Evolutionary conservation across 805 yeast species (phyloP).

Genomic region (Kodamaea jinghongensis): DNA sequence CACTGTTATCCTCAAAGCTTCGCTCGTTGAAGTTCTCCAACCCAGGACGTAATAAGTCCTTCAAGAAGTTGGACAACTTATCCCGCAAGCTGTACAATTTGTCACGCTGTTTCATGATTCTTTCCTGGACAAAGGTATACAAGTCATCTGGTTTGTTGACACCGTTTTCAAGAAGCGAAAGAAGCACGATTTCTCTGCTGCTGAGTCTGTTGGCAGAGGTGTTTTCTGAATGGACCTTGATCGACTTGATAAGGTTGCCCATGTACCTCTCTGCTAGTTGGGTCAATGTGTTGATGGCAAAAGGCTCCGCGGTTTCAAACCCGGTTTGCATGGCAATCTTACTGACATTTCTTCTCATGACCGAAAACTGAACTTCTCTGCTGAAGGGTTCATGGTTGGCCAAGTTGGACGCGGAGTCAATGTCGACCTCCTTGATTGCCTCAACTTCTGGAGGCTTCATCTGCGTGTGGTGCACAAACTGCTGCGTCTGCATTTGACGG

Average conservation of each 20-base stretch:
- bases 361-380: conserved; percentile 59
- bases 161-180: conserved; percentile 82
- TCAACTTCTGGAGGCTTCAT: conserved; percentile 67
- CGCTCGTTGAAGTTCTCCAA: conserved; percentile 70
- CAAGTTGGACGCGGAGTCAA: conserved; percentile 80
- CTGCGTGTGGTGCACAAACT: conserved; percentile 70
- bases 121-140: conserved; percentile 70
- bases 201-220: conserved; percentile 43
- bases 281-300: conserved; percentile 75
- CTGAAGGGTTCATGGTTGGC: conserved; percentile 62
- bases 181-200: conserved; percentile 46
- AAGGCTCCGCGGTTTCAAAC: conserved; percentile 76
- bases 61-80: conserved; percentile 69
- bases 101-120: conserved; percentile 61
- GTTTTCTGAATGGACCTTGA: conserved; percentile 71
- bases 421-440: conserved; percentile 60
- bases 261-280: conserved; percentile 82
- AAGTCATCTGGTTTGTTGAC: conserved; percentile 74
- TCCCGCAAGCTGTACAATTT: conserved; percentile 67
- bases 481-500: conserved; percentile 85
- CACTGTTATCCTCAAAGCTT: conserved; percentile 85
- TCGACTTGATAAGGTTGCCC: conserved; percentile 66
- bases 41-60: conserved; percentile 79
- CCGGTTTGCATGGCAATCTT: conserved; percentile 90
- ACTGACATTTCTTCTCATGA: conserved; percentile 66